Base-by-base conservation (phyloP, 768 basidiomycete genomes). In the Termitomyces sp. region DNA sequence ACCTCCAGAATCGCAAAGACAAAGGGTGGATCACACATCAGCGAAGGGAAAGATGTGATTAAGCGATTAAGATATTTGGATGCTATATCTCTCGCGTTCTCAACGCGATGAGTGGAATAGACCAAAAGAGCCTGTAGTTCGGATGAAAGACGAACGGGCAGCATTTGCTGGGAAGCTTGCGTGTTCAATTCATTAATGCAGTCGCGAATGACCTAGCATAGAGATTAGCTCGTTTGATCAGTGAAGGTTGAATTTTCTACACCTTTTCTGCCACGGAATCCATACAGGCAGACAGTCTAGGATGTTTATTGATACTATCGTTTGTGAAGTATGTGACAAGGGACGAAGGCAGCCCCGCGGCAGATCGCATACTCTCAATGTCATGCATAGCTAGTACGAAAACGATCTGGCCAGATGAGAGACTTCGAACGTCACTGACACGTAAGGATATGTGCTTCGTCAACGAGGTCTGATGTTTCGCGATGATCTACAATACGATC, bases 1-100 rank as follows among this genome's bases (percentile, higher is more conserved):
- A 92, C 87, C 65, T 99, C 96, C 39, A 98, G 77, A 47, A 98
- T 88, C 39, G 91, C 84, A 61, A 88, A 94, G 6, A 98, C 89
- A 12, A 98, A 79, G 10, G 85, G 79, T 3, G 87, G 82, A 64
- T 95, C 89, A 70, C 96, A 98, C 83, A 97, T 89, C 49, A 99
- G 75, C 14, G 94, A 94, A 2, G 97, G 94, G 71, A 98, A 98
- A 1, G 89, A 91, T 8, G 85, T 88, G 61, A 98, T 86, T 40
- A 98, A 75, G 39, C 85, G 81, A 70, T 93, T 84, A 27, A 98
- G 79, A 66, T 90, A 97, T 70, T 83, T 87, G 41, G 86, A 79
- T 1, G 95, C 91, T 30, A 94, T 78, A 34, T 89, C 88, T 34
- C 96, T 80, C 50, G 88, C 89, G 67, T 89, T 91, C 32, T 81